phyloP scores from a whole-genome alignment of 129 eudicot species.

The Glebionis coronaria region DNA sequence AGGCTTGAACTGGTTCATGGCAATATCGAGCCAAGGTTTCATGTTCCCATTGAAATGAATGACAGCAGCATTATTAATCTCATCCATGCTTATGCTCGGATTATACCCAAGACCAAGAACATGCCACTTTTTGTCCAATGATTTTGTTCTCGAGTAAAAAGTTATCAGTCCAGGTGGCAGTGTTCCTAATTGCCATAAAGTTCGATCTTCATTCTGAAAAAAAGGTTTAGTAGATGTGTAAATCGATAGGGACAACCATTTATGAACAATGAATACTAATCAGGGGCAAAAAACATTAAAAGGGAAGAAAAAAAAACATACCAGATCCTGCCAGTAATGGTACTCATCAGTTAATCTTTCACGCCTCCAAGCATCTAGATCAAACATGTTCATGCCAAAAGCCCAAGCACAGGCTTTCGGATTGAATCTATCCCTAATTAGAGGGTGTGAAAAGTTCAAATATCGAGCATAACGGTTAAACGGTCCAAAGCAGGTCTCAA shows the following conservation, averaged over 20 bases:
- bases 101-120: conserved; percentile 87
- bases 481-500: conserved; percentile 81
- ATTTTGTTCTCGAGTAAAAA: conserved; percentile 67
- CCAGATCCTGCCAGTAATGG: conserved; percentile 77
- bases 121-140: conserved; percentile 91
- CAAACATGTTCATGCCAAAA: conserved; percentile 77
- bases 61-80: conserved; percentile 65
- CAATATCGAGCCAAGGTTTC: conserved; percentile 99
- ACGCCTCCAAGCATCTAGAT: conserved; percentile 87
- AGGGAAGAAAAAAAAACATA: conserved; percentile 29
- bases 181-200: conserved; percentile 68
- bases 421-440: conserved; percentile 54
- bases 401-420: conserved; percentile 91
- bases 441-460: conserved; percentile 72
- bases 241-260: neutral
- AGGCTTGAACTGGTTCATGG: conserved; percentile 79
- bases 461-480: conserved; percentile 70
- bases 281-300: neutral
- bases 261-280: neutral
- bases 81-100: conserved; percentile 90
- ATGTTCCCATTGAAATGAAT: conserved; percentile 88
- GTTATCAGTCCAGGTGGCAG: conserved; percentile 71
- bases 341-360: conserved; percentile 61
- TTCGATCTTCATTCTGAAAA: conserved; percentile 70
- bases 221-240: neutral